Evolutionary conservation across 1,139 yeast genomes (phyloP), one percentile per base, ranked within the genome.

Genomic region (Blastobotrys niveus): DNA sequence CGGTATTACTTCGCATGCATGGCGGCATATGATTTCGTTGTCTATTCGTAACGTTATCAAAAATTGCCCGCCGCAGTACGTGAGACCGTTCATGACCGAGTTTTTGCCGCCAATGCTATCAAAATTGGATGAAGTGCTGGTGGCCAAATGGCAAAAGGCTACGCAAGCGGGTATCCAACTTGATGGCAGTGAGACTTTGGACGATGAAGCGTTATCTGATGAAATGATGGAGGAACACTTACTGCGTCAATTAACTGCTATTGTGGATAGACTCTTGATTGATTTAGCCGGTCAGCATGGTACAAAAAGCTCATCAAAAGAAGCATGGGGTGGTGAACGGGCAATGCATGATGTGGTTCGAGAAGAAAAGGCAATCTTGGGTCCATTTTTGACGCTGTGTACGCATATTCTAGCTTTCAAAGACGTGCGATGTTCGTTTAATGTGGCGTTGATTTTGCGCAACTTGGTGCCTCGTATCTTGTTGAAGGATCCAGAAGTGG

Each of bases 141-240:
- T 78, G 17, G 68, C 68, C 32, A 81, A 76, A 61, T 91, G 99
- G 99, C 79, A 74, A 22, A 73, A 76, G 50, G 84, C 81, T 9
- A 77, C 80, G 60, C 70, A 72, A 53, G 73, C 74, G 48, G 95
- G 95, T n/a, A 67, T 82, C 45, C 83, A 79, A 57, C 67, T 81
- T 43, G 80, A 74, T 55, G 84, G 84, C 1, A 60, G 56, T 7
- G 60, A 57, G 20, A 17, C 14, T 5, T 17, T 22, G 17, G 85
- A 81, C 50, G 94, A 86, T 55, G 93, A 82, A 47, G 82, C 87
- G 15, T 72, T 93, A 56, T 82, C 93, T n/a, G 96, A 89, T 59
- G 98, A 91, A 61, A 91, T 91, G 94, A 83, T 91, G 85, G 97
- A 91, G 55, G 98, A 91, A 61, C 96, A 91, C 62, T 74, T 91